phyloP scores from a whole-genome alignment of 805 yeast species.

The Yamadazyma sp. region DNA sequence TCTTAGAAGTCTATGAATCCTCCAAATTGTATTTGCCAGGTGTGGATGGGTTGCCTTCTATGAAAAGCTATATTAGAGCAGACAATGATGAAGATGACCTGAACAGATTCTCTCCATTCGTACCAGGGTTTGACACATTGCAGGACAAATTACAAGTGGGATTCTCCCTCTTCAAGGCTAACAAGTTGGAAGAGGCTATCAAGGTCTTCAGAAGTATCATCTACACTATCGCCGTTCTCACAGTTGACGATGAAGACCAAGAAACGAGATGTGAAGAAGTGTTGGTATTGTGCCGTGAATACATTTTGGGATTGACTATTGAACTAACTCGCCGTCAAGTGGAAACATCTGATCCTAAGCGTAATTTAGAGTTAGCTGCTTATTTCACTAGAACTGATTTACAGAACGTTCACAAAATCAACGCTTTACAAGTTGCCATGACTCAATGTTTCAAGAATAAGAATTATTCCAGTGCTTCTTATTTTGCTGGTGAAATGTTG shows the following conservation, averaged over 20 bases:
- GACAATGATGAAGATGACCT: constrained; percentile 58
- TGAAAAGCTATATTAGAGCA: constrained; percentile 66
- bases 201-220: constrained; percentile 75
- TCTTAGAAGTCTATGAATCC: constrained; percentile 80
- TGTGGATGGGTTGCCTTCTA: constrained; percentile 69
- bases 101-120: constrained; percentile 52
- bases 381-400: constrained; percentile 87
- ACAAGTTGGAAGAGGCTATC: constrained; percentile 81
- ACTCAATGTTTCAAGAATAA: constrained; percentile 85
- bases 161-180: constrained; percentile 77
- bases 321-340: constrained; percentile 86
- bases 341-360: constrained; percentile 67
- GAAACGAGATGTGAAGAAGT: constrained; percentile 74
- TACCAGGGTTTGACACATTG: constrained; percentile 72
- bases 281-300: constrained; percentile 76
- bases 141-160: constrained; percentile 67
- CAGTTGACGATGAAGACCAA: constrained; percentile 72
- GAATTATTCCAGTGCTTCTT: constrained; percentile 84
- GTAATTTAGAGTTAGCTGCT: constrained; percentile 93
- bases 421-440: constrained; percentile 95
- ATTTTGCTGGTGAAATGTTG: constrained; percentile 83
- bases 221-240: constrained; percentile 68
- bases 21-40: constrained; percentile 75
- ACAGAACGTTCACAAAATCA: constrained; percentile 77
- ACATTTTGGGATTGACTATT: constrained; percentile 87